phyloP scores from a whole-genome alignment of 768 basidiomycete species.

The Tulasnella sp. region DNA sequence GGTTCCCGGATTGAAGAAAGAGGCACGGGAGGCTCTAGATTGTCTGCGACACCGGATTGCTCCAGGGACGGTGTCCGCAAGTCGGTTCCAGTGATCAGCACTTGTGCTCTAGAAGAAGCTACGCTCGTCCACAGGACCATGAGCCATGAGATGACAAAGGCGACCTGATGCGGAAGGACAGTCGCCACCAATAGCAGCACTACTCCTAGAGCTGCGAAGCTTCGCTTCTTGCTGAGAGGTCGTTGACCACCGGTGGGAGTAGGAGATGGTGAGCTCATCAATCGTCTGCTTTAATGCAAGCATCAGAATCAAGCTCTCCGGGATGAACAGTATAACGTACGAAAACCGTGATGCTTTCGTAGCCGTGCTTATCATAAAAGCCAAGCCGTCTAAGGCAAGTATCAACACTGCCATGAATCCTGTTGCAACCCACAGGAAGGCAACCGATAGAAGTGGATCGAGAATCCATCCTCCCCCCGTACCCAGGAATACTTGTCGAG shows the following conservation, averaged over 20 bases:
- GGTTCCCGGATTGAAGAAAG: background rate
- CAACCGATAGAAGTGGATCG: conserved; percentile 42
- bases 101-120: conserved; percentile 13
- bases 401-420: background rate
- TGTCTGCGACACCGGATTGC: background rate
- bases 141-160: conserved; percentile 74
- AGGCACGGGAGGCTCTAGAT: background rate
- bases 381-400: background rate
- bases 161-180: conserved; percentile 86
- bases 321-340: background rate
- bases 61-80: background rate
- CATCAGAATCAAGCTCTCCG: no score
- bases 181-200: conserved; percentile 57
- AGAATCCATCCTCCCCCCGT: conserved; percentile 35
- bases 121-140: conserved; percentile 60
- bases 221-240: conserved; percentile 17
- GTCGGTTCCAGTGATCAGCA: background rate
- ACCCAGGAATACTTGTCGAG: conserved; percentile 46
- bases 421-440: conserved; percentile 41
- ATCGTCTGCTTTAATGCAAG: no score
- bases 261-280: background rate
- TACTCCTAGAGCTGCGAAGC: conserved; percentile 44
- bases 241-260: background rate
- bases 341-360: background rate
- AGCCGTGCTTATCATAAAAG: background rate